Evolutionary conservation across 306 rosid genomes (phyloP), one percentile per base, ranked within the genome.

Genomic region (Cucurbita ficifolia): DNA sequence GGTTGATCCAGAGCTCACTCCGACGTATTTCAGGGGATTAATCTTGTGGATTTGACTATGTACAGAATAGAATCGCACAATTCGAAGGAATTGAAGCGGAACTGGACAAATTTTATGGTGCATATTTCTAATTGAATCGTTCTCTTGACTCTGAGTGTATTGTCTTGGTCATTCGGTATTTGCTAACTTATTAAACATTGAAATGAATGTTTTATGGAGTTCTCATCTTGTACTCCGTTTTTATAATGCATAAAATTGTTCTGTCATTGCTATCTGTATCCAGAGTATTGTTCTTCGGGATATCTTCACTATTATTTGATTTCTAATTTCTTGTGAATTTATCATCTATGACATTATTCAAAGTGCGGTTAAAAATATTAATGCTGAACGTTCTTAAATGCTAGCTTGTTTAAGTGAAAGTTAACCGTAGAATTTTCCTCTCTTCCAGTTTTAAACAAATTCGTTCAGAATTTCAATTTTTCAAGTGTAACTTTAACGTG

Each of bases 1-100:
- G 57, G 21, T 49, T 70, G 74, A 70, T 70, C 58, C 59, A 35
- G 40, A 50, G 29, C 73, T 68, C 56, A 68, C 22, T 68, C 24
- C 29, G 21, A 14, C 39, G 22, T 45, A 46, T 68, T 45, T 68
- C 56, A 68, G 42, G 40, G 53, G 40, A 22, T 68, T 49, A 24
- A 24, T 22, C 73, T 43, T 68, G 21, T 46, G 14, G 46, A 46
- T 46, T 68, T 68, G 55, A 19, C 8, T 45, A 0, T 45, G 55
- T 68, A 68, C 4, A 12, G 10, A 68, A 24, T 45, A 11, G 4
- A 13, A 45, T 7, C 39, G 73, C 29, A 21, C 55, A 45, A 67
- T 65, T 40, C 19, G 72, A 43, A 65, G 73, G 55, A 12, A 45
- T 67, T 43, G 73, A 21, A 67, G 73, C 73, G 6, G 16, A 67